A percentile compares a stretch with the other conserved stretches of the same genome.
phyloP scores from a whole-genome alignment of 2,329 filamentous ascomycete species.

The Parastagonospora avenae region DNA sequence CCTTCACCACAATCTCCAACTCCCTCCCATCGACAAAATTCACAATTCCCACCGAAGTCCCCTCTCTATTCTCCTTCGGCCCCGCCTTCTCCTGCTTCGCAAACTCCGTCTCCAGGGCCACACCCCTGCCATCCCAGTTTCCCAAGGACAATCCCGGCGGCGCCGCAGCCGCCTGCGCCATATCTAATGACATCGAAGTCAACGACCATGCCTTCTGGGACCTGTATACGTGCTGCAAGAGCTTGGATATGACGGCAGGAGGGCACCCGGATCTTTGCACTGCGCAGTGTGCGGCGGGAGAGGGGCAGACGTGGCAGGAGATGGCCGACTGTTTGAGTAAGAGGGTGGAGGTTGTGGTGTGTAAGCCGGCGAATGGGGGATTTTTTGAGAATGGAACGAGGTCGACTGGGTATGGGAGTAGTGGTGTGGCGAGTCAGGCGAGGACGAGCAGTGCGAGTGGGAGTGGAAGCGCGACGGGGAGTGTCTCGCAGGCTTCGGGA shows the following conservation, averaged over 20 bases:
- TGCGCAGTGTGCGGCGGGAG: conserved; percentile 11
- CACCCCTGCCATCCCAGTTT: conserved; percentile 5
- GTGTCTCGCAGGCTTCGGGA: neutral
- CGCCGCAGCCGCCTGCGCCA: conserved; percentile 15
- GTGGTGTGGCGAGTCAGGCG: neutral
- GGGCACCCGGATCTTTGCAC: conserved; percentile 14
- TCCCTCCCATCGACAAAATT: conserved; percentile 10
- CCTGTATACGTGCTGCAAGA: conserved; percentile 24
- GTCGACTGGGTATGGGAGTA: neutral
- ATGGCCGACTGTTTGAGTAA: conserved; percentile 26
- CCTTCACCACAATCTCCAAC: conserved; percentile 19
- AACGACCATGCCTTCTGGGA: conserved; percentile 32
- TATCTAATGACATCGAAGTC: conserved; percentile 23
- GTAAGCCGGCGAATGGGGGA: conserved; percentile 12
- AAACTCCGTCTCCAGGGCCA: conserved; percentile 1
- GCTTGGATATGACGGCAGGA: conserved; percentile 3
- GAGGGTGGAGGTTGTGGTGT: conserved; percentile 19
- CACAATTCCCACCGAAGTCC: conserved; percentile 13
- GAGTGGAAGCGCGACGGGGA: conserved; percentile 3
- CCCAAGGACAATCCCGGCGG: conserved; percentile 8
- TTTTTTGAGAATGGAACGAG: neutral
- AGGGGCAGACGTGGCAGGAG: conserved; percentile 17
- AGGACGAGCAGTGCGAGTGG: conserved; percentile 4
- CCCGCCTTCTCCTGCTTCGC: conserved; percentile 7
- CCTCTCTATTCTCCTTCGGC: conserved; percentile 18